A percentile compares a stretch with the other conserved stretches of the same genome.
These are phyloP conservation scores for Suhomyces taliae DNA, from an alignment of 1,139 yeast species.

Conservation along the genomic window DNA sequence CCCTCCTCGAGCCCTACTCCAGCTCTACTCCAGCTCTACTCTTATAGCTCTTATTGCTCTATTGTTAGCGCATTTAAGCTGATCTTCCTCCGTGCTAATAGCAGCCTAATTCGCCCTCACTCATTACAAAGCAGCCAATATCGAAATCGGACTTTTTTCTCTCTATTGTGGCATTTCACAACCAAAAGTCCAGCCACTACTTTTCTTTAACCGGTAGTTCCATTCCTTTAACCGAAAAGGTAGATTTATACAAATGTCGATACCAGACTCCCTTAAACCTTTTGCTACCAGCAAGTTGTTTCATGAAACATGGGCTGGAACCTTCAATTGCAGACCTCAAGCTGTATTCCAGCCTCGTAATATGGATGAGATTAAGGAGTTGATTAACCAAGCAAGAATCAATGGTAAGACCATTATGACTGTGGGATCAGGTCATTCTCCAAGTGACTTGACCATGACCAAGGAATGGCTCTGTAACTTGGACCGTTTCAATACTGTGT, in stretches of 20 bases:
- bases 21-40: too few relatives aligned
- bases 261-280: conserved; percentile 33
- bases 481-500: conserved; percentile 65
- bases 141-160: too few relatives aligned
- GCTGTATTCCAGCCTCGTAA: conserved; percentile 74
- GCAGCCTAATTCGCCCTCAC: too few relatives aligned
- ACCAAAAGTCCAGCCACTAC: too few relatives aligned
- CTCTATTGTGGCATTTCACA: too few relatives aligned
- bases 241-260: conserved; percentile 12
- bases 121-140: too few relatives aligned
- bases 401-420: conserved; percentile 70
- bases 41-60: too few relatives aligned
- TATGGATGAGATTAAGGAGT: conserved; percentile 59
- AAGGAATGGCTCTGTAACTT: conserved; percentile 85
- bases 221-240: neutral
- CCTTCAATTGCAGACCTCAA: conserved; percentile 74
- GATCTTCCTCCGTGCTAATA: too few relatives aligned
- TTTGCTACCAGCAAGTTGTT: conserved; percentile 39
- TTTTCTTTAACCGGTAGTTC: too few relatives aligned
- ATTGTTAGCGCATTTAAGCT: too few relatives aligned
- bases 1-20: too few relatives aligned
- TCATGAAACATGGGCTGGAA: conserved; percentile 90
- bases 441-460: conserved; percentile 88
- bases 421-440: conserved; percentile 95
- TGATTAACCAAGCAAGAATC: conserved; percentile 65